Evolutionary conservation across 768 basidiomycete species (phyloP).

Genomic region (Asterophora lycoperdoides): DNA sequence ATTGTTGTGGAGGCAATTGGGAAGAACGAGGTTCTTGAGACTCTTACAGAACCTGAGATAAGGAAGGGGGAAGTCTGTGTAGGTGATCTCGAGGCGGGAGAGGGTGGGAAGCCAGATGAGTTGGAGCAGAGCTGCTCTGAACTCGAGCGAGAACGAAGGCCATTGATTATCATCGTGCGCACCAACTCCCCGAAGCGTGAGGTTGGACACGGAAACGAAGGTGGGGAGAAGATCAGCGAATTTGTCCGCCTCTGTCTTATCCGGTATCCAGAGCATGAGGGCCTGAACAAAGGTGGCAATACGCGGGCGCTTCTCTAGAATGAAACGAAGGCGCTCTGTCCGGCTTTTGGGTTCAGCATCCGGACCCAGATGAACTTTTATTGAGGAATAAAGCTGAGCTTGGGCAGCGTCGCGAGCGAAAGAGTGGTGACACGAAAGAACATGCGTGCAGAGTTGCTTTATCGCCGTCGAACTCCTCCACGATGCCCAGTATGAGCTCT

Average conservation of each 20-base stretch:
- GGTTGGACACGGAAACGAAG: not conserved
- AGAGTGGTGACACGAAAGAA: no score
- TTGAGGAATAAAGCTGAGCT: not conserved
- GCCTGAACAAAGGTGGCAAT: not conserved
- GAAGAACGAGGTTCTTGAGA: not conserved
- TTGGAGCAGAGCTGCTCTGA: not conserved
- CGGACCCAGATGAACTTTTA: not conserved
- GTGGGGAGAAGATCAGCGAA: not conserved
- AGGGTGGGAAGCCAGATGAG: not conserved
- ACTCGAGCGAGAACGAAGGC: not conserved
- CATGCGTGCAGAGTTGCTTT: no score
- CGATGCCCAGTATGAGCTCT: no score
- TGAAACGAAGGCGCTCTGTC: not conserved
- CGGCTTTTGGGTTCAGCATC: not conserved
- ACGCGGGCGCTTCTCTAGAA: not conserved
- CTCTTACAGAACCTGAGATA: not conserved
- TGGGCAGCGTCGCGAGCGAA: not conserved
- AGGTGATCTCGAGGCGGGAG: not conserved
- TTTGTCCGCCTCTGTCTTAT: no score
- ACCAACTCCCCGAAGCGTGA: not conserved
- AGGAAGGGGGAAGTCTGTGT: not conserved
- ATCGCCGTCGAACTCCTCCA: no score
- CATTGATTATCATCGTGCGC: not conserved
- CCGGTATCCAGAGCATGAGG: not conserved
- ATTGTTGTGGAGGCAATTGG: not conserved